phyloP scores from a whole-genome alignment of 306 rosid genomes.

The Dicorynia guianensis region DNA sequence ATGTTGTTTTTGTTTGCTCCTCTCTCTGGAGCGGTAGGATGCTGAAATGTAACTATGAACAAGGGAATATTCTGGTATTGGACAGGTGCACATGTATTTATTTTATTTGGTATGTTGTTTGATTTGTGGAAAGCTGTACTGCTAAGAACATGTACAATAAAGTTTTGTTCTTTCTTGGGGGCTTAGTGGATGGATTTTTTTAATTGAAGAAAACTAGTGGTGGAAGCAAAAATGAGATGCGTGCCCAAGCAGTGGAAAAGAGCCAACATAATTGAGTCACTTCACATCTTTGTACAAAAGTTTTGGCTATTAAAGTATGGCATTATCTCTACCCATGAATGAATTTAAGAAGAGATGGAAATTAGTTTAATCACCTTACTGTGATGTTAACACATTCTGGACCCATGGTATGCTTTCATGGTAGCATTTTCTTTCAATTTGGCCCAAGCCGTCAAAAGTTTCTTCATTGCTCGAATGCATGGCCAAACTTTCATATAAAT shows the following conservation, averaged over 20 bases:
- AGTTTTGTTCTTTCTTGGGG: no score
- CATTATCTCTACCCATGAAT: neutral
- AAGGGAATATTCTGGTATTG: no score
- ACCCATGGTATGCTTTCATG: constrained; percentile 37
- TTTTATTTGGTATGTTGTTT: no score
- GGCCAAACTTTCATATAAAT: no score
- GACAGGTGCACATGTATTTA: no score
- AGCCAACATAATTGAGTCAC: constrained; percentile 40
- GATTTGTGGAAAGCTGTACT: no score
- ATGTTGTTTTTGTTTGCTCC: no score
- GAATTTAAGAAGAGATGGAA: neutral
- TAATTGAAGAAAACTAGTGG: constrained; percentile 24
- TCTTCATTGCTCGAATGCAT: neutral
- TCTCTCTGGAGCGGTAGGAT: no score
- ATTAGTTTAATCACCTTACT: constrained; percentile 10
- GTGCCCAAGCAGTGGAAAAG: constrained; percentile 37
- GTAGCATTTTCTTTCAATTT: constrained; percentile 43
- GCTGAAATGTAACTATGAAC: no score
- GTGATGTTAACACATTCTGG: constrained; percentile 38
- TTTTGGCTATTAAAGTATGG: constrained; percentile 34
- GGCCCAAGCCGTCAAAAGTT: constrained; percentile 25
- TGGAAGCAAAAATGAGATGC: constrained; percentile 25
- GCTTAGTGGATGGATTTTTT: constrained; percentile 38
- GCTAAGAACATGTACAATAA: no score
- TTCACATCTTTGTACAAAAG: constrained; percentile 34